These are phyloP conservation scores for Dioscorea cayenensis DNA, from an alignment of 116 monocot species.

Conservation along the genomic window DNA sequence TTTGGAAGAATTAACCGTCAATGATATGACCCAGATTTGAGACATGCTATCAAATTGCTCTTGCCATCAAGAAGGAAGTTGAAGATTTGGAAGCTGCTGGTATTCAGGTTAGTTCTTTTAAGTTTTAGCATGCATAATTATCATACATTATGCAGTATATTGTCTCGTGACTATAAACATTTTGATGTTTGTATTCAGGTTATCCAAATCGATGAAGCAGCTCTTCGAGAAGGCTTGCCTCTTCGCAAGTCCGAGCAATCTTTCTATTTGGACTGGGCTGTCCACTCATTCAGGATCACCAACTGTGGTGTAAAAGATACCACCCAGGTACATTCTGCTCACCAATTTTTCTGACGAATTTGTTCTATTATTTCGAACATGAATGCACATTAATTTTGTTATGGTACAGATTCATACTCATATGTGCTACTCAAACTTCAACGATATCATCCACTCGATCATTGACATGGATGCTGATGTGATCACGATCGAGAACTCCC, in stretches of 20 bases:
- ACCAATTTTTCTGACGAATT: not conserved
- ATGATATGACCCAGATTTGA: constrained; percentile 16
- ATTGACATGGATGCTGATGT: constrained; percentile 50
- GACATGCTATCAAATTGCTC: constrained; percentile 50
- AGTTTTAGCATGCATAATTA: not conserved
- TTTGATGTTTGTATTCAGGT: constrained; percentile 10
- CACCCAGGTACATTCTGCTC: constrained; percentile 37
- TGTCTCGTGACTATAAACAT: not conserved
- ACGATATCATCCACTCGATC: constrained; percentile 52
- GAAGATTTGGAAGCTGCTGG: constrained; percentile 42
- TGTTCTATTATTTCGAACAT: not conserved
- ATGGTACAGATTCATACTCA: constrained; percentile 39
- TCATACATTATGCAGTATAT: not conserved
- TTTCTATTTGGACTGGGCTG: constrained; percentile 36
- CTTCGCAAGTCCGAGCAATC: constrained; percentile 37
- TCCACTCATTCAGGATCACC: constrained; percentile 40
- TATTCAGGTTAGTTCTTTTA: constrained; percentile 18
- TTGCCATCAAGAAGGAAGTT: constrained; percentile 52
- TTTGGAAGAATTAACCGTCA: not conserved
- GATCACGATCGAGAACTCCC: constrained; percentile 46
- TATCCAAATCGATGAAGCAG: constrained; percentile 49
- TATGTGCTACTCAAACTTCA: constrained; percentile 57
- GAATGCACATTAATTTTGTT: not conserved
- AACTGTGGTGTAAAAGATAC: constrained; percentile 31
- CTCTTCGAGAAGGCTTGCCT: constrained; percentile 36